Conservation (phyloP, 129 eudicot genomes). For the Apium graveolens region DNA sequence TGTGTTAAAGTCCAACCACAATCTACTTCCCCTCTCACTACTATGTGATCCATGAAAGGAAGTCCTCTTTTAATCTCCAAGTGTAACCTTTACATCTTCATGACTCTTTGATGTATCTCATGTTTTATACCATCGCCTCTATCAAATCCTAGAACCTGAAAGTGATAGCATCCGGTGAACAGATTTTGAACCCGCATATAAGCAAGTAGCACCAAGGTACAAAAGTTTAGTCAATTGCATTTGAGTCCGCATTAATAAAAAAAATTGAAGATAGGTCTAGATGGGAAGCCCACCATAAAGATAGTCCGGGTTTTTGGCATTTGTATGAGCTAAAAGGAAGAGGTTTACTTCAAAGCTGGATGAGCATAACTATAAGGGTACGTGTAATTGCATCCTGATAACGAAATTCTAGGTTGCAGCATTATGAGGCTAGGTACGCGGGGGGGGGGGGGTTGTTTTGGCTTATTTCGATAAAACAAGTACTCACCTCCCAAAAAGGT, state of each 20-base stretch:
- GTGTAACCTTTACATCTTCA: not conserved
- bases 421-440: not conserved
- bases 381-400: not conserved
- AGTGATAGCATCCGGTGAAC: not conserved
- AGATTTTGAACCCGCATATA: not conserved
- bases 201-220: not conserved
- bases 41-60: not conserved
- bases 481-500: too few species aligned
- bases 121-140: not conserved
- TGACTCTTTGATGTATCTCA: not conserved
- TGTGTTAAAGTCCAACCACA: not conserved
- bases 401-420: not conserved
- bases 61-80: not conserved
- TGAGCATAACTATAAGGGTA: not conserved
- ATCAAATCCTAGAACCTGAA: not conserved
- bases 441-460: too few species aligned
- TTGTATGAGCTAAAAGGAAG: not conserved
- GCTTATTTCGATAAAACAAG: too few species aligned
- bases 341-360: not conserved
- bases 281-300: not conserved
- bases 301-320: not conserved
- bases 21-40: not conserved
- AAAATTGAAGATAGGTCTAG: not conserved
- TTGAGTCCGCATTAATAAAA: not conserved
- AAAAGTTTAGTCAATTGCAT: not conserved